Evolutionary conservation across 306 rosid species (phyloP).

Genomic region (Pterocarpus macrocarpus): DNA sequence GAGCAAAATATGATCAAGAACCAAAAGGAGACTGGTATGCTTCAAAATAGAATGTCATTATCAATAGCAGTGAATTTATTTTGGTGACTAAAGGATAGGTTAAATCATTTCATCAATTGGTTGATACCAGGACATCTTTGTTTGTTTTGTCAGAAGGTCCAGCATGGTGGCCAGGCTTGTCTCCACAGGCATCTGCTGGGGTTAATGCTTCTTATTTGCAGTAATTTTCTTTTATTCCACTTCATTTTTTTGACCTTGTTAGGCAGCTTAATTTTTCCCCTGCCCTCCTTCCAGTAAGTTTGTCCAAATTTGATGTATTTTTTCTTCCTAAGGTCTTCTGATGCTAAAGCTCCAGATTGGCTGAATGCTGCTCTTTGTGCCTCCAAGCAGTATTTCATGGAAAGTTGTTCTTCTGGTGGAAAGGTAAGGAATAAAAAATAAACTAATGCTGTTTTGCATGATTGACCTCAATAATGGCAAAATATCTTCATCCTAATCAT

Average conservation of each 20-base stretch:
- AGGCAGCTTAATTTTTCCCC: conserved; percentile 6
- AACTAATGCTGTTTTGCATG: conserved; percentile 11
- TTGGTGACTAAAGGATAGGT: conserved; percentile 18
- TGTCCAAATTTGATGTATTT: conserved; percentile 33
- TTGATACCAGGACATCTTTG: conserved; percentile 23
- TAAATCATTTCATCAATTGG: not conserved
- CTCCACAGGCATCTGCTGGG: conserved; percentile 36
- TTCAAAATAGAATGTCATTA: conserved; percentile 39
- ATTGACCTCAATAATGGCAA: not conserved
- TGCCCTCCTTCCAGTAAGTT: not conserved
- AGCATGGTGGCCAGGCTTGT: conserved; percentile 57
- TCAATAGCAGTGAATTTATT: conserved; percentile 25
- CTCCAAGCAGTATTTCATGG: conserved; percentile 46
- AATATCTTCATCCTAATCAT: not conserved
- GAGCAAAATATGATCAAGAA: conserved; percentile 50
- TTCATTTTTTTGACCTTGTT: conserved; percentile 35
- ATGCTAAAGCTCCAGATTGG: conserved; percentile 49
- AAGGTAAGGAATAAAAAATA: conserved; percentile 42
- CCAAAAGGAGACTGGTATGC: conserved; percentile 57
- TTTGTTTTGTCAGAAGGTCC: conserved; percentile 45
- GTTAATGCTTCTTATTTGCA: conserved; percentile 38
- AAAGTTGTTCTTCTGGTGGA: conserved; percentile 42
- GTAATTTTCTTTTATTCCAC: conserved; percentile 45
- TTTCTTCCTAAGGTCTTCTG: conserved; percentile 43
- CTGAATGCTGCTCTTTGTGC: conserved; percentile 36